Conservation (phyloP, 345 rosid species). For the Eucalyptus cloeziana region DNA sequence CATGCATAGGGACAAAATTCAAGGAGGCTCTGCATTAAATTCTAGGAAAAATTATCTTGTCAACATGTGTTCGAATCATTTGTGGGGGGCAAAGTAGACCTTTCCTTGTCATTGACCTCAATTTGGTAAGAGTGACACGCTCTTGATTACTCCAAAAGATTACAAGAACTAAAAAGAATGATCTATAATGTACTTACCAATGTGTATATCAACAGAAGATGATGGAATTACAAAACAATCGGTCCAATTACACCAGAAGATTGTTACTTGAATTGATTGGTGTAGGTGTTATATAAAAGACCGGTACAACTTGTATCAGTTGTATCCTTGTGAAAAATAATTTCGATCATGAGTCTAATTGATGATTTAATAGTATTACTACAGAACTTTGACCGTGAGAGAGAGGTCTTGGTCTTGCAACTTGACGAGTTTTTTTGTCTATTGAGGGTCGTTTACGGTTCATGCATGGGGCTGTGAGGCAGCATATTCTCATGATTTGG, state of each 20-base stretch:
- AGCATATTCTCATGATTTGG: not conserved
- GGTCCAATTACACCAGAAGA: not conserved
- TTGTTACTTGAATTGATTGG: not conserved
- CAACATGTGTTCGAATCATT: not conserved
- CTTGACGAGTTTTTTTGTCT: not conserved
- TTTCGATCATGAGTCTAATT: not conserved
- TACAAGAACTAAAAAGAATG: not conserved
- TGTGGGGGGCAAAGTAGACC: not conserved
- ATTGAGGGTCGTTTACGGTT: not conserved
- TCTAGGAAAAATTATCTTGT: not conserved
- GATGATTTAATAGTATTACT: not conserved
- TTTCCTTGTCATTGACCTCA: not conserved
- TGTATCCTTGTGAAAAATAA: not conserved
- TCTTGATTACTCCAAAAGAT: not conserved
- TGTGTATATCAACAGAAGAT: not conserved
- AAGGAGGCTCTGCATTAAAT: not conserved
- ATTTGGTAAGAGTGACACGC: not conserved
- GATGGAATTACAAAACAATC: not conserved
- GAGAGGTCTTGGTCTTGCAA: not conserved
- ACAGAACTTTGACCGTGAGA: not conserved
- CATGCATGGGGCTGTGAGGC: not conserved
- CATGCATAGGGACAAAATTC: not conserved
- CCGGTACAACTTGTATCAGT: not conserved
- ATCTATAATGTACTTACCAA: not conserved
- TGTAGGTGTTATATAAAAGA: not conserved